phyloP scores from a whole-genome alignment of 176 grass and related monocot genomes.

The Dendrocalamus sinicus region DNA sequence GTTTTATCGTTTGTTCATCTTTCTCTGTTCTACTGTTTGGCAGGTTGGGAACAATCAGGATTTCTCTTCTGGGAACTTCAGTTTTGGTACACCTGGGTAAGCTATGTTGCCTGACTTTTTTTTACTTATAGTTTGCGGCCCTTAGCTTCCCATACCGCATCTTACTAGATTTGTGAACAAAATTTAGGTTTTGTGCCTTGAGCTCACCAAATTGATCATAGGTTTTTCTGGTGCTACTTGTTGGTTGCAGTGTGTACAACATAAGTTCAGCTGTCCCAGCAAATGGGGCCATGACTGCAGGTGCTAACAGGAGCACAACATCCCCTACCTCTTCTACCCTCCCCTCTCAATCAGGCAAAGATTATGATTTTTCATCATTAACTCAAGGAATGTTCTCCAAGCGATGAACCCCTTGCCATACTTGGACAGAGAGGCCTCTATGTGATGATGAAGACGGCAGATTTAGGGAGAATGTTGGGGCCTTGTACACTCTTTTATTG shows the following conservation, averaged over 20 bases:
- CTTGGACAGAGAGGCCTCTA: background rate
- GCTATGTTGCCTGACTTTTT: background rate
- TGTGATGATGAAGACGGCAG: background rate
- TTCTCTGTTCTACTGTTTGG: constrained; percentile 36
- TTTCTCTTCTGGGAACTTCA: constrained; percentile 54
- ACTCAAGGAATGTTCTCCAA: constrained; percentile 89
- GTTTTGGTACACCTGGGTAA: constrained; percentile 76
- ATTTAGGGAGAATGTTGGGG: constrained; percentile 35
- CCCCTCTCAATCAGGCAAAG: constrained; percentile 66
- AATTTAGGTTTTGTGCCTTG: constrained; percentile 3
- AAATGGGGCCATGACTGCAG: constrained; percentile 50
- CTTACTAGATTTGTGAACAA: constrained; percentile 22
- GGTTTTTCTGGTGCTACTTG: constrained; percentile 15
- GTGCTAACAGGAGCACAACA: constrained; percentile 51
- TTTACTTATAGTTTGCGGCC: background rate
- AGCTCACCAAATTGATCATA: background rate
- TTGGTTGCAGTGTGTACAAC: constrained; percentile 59
- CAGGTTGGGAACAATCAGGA: constrained; percentile 60
- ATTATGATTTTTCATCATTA: constrained; percentile 93
- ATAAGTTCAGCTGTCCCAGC: constrained; percentile 38
- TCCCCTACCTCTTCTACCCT: constrained; percentile 51
- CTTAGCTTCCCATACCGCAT: background rate
- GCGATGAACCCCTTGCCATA: constrained; percentile 51
- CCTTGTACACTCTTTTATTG: constrained; percentile 35
- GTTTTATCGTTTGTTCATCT: constrained; percentile 5